phyloP scores from a whole-genome alignment of 768 basidiomycete species.

The Boletus patriciae region DNA sequence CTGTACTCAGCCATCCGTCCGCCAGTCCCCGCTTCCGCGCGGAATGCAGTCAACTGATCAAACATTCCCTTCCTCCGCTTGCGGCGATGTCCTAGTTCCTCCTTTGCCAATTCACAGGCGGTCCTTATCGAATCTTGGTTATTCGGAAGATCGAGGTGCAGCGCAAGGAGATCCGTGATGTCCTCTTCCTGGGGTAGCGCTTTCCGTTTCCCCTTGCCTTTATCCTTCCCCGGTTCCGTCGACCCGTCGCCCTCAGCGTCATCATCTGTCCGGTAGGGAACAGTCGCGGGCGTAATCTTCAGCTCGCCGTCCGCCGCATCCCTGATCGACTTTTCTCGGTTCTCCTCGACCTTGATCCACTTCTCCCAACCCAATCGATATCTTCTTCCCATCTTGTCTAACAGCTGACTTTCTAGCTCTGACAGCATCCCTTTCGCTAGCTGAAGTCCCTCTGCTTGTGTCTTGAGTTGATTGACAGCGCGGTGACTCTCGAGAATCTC shows the following conservation, averaged over 20 bases:
- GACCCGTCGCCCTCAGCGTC: constrained; percentile 44
- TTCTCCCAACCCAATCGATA: constrained; percentile 90
- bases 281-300: constrained; percentile 44
- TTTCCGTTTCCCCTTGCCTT: constrained; percentile 56
- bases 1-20: constrained; percentile 89
- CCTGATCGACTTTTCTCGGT: constrained; percentile 67
- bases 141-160: constrained; percentile 59
- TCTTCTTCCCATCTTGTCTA: constrained; percentile 74
- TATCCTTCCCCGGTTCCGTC: constrained; percentile 40
- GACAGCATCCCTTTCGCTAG: constrained; percentile 58
- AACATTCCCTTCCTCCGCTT: constrained; percentile 72
- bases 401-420: constrained; percentile 63
- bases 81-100: constrained; percentile 63
- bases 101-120: constrained; percentile 60
- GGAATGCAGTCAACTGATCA: constrained; percentile 73
- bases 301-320: constrained; percentile 61
- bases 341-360: constrained; percentile 86
- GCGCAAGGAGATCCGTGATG: constrained; percentile 58
- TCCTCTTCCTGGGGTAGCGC: constrained; percentile 51
- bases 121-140: constrained; percentile 53
- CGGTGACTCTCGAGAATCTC: constrained; percentile 88
- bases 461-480: constrained; percentile 65
- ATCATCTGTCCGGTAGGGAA: constrained; percentile 48
- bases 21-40: constrained; percentile 88
- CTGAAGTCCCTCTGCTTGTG: constrained; percentile 64